phyloP scores from a whole-genome alignment of 2,329 filamentous ascomycete species.

The Cryphonectria japonica region DNA sequence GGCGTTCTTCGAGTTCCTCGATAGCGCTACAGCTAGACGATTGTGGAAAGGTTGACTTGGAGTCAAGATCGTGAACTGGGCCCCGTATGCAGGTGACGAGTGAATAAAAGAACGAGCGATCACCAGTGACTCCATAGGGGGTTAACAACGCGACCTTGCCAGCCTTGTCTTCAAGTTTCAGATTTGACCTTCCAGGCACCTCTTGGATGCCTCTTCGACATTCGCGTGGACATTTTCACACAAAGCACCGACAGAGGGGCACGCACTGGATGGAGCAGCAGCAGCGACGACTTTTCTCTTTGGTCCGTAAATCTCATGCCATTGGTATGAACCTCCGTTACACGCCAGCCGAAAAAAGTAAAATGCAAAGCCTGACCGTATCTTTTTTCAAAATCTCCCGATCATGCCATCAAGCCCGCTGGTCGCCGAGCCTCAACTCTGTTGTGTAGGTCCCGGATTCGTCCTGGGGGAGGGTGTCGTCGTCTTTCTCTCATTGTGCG shows the following conservation, averaged over 20 bases:
- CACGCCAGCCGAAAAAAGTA: conserved; percentile 38
- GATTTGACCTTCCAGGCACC: not conserved
- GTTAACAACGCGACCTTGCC: not conserved
- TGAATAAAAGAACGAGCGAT: not conserved
- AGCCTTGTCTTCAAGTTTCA: not conserved
- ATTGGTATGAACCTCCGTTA: conserved; percentile 41
- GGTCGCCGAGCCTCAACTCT: conserved; percentile 36
- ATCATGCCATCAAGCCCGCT: conserved; percentile 36
- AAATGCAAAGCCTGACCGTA: conserved; percentile 34
- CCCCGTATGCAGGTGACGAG: no score
- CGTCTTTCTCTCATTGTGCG: conserved; percentile 15
- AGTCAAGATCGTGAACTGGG: no score
- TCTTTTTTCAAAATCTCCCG: conserved; percentile 25
- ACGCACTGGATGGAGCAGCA: not conserved
- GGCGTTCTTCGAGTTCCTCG: no score
- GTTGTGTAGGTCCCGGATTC: conserved; percentile 28
- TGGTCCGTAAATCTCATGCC: conserved; percentile 37
- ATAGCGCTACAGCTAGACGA: not conserved
- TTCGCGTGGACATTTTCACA: not conserved
- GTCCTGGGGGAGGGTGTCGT: conserved; percentile 18
- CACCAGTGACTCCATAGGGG: not conserved
- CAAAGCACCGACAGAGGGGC: not conserved
- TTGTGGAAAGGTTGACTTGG: not conserved
- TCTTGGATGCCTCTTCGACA: not conserved
- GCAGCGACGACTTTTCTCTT: not conserved